These are phyloP conservation scores for Hyaloperonospora arabidopsidis DNA, from an alignment of 352 stramenopile species.

Conservation along the genomic window DNA sequence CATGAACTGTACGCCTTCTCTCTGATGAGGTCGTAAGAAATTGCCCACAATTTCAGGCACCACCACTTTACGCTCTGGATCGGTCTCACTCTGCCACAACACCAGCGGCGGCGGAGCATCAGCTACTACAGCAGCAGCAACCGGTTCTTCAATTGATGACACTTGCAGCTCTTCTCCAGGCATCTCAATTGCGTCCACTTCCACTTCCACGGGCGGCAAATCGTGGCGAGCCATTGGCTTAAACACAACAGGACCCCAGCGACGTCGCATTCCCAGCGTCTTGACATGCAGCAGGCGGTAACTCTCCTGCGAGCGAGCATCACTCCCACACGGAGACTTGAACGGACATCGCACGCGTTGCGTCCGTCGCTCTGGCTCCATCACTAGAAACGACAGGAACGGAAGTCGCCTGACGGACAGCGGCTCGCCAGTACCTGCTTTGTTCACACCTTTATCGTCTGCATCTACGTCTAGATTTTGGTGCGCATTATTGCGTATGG, in stretches of 20 bases:
- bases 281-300: constrained; percentile 70
- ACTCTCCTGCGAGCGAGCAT: constrained; percentile 59
- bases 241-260: constrained; percentile 41
- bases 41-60: constrained; percentile 90
- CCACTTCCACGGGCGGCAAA: constrained; percentile 48
- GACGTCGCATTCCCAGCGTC: constrained; percentile 72
- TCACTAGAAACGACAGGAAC: constrained; percentile 75
- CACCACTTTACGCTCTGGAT: constrained; percentile 57
- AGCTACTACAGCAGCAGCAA: constrained; percentile 9
- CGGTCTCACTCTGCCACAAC: constrained; percentile 67
- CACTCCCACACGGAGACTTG: constrained; percentile 63
- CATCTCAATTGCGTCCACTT: constrained; percentile 52
- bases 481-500: not conserved
- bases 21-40: constrained; percentile 92
- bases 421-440: constrained; percentile 23
- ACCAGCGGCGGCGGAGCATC: constrained; percentile 62
- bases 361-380: constrained; percentile 45
- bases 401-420: constrained; percentile 68
- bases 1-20: constrained; percentile 95
- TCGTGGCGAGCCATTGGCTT: constrained; percentile 62
- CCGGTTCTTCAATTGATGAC: constrained; percentile 17
- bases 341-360: constrained; percentile 59
- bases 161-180: constrained; percentile 18
- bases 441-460: constrained; percentile 8
- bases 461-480: too few relatives aligned